Base-by-base conservation (phyloP, 2,329 filamentous ascomycete genomes). In the Arthrinium puccinioides region DNA sequence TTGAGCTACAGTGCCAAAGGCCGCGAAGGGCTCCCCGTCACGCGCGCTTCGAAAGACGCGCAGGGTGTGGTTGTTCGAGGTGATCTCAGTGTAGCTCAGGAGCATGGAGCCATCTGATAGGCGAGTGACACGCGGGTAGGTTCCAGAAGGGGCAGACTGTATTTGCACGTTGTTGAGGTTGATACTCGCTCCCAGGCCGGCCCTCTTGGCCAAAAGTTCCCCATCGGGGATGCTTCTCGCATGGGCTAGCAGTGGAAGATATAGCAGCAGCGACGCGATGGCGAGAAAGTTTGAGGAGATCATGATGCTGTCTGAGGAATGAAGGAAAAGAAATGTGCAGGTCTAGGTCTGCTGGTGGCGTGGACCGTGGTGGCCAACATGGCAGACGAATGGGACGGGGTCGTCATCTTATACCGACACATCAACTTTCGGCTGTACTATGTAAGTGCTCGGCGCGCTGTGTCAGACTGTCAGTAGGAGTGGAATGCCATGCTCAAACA, bases 101-200 rank as follows among this genome's bases (percentile, higher is more conserved):
- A 67, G 54, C 10, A 67, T 56, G 2, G 58, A 55, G n/a, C 60
- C 59, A 21, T 66, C 61, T 2, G 52, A 47, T 3, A 66, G 54
- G 8, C 53, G 50, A 4, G 59, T 48, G 2, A 64, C 52, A 10
- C 63, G 63, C 2, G 62, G 60, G 39, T 67, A 67, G 5, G 60
- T 64, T 27, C 61, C 62, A 3, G 23, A 20, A 10, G 33, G 26
- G 2, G 10, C 8, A 18, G 33, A 21, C 11, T 36, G 18, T 15
- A 36, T 19, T 6, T 28, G 15, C 3, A 36, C 21, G 31, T 23
- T 32, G 20, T 9, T 23, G 31, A 32, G n/a, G n/a, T 19, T 21
- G 3, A 32, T 14, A 7, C 16, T 19, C 8, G 21, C n/a, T 10
- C 24, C 14, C 31, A 23, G 9, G 31, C 21, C 16, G 20, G 21